These are phyloP conservation scores for Thuja plicata DNA, from an alignment of 83 land plant species.

Conservation along the genomic window DNA sequence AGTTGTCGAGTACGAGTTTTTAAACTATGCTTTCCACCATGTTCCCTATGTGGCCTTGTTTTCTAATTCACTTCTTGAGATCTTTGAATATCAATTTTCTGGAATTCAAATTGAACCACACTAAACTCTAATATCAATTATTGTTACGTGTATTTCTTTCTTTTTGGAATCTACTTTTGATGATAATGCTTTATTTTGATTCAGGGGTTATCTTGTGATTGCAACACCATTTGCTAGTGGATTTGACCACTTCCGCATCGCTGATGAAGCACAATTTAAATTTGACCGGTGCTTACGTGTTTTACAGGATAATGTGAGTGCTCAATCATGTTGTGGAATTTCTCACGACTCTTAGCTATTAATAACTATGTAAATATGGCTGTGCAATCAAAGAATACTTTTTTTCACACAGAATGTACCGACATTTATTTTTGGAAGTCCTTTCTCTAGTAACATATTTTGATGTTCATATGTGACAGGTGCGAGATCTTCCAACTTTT, in stretches of 20 bases:
- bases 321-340: neutral
- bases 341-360: neutral
- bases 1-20: neutral
- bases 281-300: conserved; percentile 82
- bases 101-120: neutral
- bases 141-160: neutral
- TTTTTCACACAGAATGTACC: neutral
- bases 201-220: conserved; percentile 82
- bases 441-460: neutral
- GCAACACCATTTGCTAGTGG: conserved; percentile 99
- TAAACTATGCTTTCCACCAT: neutral
- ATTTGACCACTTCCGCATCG: conserved; percentile 92
- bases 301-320: conserved; percentile 59
- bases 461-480: conserved; percentile 36
- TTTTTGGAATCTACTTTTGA: neutral
- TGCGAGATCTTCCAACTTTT: conserved; percentile 72
- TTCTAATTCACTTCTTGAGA: neutral
- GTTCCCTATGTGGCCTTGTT: neutral
- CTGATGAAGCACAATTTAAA: conserved; percentile 96
- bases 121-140: neutral
- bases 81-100: neutral
- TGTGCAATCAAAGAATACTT: neutral
- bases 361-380: neutral
- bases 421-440: neutral
- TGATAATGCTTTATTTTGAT: neutral